A percentile compares a stretch with the other conserved stretches of the same genome.
phyloP scores from a whole-genome alignment of 1,139 yeast species.

The Scheffersomyces titani region DNA sequence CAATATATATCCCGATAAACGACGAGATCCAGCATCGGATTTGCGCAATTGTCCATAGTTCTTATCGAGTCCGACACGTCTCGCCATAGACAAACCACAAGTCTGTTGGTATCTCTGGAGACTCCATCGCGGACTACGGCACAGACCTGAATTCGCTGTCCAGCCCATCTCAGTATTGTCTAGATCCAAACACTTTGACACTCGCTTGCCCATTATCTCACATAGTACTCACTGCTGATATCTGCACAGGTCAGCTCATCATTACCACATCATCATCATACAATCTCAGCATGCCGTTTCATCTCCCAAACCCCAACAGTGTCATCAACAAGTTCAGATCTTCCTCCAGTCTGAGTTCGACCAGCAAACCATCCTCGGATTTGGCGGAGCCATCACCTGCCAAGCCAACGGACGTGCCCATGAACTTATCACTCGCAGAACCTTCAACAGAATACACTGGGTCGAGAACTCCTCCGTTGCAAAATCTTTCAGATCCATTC shows the following conservation, averaged over 20 bases:
- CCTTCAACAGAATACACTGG: neutral
- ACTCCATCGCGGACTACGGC: neutral
- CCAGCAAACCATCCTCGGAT: neutral
- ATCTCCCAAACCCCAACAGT: neutral
- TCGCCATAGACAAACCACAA: neutral
- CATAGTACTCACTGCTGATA: too few species aligned
- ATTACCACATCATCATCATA: too few species aligned
- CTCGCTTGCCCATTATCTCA: too few species aligned
- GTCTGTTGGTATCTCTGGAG: neutral
- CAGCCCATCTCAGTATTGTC: too few species aligned
- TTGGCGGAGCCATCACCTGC: neutral
- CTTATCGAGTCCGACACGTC: neutral
- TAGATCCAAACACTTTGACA: neutral
- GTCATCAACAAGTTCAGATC: neutral
- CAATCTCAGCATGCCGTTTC: neutral
- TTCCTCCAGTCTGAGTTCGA: neutral
- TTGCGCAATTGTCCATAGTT: neutral
- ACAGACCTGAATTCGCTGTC: neutral
- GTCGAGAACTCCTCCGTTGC: constrained; percentile 1
- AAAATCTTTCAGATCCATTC: neutral
- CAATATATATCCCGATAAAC: neutral
- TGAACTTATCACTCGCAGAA: neutral
- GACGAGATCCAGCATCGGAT: neutral
- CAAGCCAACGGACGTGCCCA: neutral
- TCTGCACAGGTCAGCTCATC: too few species aligned